Conservation (phyloP, 768 basidiomycete species). For the Piloderma croceum region DNA sequence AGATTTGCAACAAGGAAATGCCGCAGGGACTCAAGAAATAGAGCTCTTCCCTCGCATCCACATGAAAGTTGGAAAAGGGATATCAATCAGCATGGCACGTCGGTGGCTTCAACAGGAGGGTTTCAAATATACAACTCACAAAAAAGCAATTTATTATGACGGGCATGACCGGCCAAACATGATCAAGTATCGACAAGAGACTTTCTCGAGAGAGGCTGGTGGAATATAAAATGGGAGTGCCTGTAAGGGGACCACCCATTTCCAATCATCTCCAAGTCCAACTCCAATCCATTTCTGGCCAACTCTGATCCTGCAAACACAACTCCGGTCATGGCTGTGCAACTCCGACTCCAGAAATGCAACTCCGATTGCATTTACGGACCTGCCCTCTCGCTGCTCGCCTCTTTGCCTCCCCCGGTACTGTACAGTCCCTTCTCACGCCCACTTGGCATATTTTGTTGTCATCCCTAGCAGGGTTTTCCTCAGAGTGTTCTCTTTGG, state of each 20-base stretch:
- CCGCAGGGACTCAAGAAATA: slow-evolving; percentile 13
- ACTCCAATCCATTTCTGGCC: slow-evolving; percentile 16
- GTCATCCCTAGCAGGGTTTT: slow-evolving; percentile 1
- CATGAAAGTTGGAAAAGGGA: slow-evolving; percentile 20
- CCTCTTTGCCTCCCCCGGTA: too few relatives aligned
- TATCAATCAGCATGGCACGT: slow-evolving; percentile 14
- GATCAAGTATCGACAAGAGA: slow-evolving; percentile 25
- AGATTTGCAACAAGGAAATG: slow-evolving; percentile 11
- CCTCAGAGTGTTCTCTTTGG: too few relatives aligned
- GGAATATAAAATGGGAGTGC: too few relatives aligned
- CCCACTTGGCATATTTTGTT: slow-evolving; percentile 6
- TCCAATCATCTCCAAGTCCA: slow-evolving; percentile 10
- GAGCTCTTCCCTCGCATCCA: slow-evolving; percentile 28
- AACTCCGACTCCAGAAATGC: too few relatives aligned
- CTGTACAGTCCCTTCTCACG: too few relatives aligned
- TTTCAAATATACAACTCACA: slow-evolving; percentile 19
- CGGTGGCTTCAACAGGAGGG: slow-evolving; percentile 13
- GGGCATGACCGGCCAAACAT: slow-evolving; percentile 33
- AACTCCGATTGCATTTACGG: too few relatives aligned
- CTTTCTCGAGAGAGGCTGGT: too few relatives aligned
- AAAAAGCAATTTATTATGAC: slow-evolving; percentile 34
- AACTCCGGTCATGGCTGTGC: too few relatives aligned
- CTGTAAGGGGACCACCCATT: too few relatives aligned
- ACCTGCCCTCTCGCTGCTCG: too few relatives aligned
- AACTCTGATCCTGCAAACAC: slow-evolving; percentile 7